Evolutionary conservation across 345 rosid genomes (phyloP).

Genomic region (Anastatica hierochuntica): DNA sequence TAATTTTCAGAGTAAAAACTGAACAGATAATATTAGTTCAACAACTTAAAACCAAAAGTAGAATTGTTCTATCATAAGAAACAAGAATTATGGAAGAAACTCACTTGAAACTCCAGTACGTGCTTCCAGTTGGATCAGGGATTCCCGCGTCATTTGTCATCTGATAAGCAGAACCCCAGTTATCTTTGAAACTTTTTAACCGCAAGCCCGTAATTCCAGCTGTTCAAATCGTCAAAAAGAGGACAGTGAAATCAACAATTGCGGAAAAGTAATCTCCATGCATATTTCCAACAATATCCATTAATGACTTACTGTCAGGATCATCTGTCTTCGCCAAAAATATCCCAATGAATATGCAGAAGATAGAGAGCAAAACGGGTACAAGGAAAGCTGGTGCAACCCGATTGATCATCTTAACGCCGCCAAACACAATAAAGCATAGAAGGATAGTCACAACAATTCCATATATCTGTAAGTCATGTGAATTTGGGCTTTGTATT

Average conservation of each 20-base stretch:
- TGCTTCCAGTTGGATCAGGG: constrained; percentile 71
- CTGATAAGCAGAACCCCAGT: constrained; percentile 87
- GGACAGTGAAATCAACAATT: constrained; percentile 9
- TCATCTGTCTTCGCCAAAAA: constrained; percentile 55
- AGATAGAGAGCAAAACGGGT: constrained; percentile 77
- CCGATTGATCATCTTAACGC: constrained; percentile 96
- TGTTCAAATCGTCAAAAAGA: constrained; percentile 24
- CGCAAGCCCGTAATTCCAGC: constrained; percentile 91
- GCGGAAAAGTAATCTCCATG: not conserved
- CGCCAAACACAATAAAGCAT: constrained; percentile 97
- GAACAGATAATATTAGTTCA: not conserved
- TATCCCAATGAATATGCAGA: constrained; percentile 86
- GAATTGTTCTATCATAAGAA: constrained; percentile 4
- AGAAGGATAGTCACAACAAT: constrained; percentile 77
- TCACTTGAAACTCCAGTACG: constrained; percentile 90
- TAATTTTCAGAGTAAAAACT: constrained; percentile 9
- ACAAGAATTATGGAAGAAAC: constrained; percentile 15
- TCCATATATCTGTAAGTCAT: constrained; percentile 94
- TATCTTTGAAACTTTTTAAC: constrained; percentile 65
- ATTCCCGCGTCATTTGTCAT: constrained; percentile 87
- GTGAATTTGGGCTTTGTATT: constrained; percentile 63
- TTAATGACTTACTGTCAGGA: constrained; percentile 53
- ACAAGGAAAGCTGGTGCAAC: constrained; percentile 98
- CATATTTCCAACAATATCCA: not conserved
- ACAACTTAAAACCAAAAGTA: no score